Evolutionary conservation across 148 eudicot species (phyloP).

Genomic region (Fagopyrum tataricum): DNA sequence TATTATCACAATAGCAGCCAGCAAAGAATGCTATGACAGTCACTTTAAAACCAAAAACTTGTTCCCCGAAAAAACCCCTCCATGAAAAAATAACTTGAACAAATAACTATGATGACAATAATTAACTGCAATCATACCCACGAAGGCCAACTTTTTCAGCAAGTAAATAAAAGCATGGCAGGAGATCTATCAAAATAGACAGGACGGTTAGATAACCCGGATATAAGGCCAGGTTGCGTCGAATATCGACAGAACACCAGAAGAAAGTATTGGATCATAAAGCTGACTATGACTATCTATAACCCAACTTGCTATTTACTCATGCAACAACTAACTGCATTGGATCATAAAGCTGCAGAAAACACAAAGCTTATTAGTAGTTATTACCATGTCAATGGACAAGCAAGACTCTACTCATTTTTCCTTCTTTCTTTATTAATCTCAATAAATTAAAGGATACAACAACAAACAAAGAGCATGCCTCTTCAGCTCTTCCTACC

Average conservation of each 20-base stretch:
- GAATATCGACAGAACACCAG: background rate
- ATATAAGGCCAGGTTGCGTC: background rate
- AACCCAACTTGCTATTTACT: background rate
- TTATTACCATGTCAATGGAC: background rate
- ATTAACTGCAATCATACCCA: background rate
- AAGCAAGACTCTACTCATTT: background rate
- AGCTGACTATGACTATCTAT: background rate
- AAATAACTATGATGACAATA: background rate
- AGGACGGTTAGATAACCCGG: background rate
- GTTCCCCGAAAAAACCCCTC: background rate
- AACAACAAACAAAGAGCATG: background rate
- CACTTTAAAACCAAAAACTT: background rate
- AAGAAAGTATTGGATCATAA: background rate
- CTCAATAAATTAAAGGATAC: background rate
- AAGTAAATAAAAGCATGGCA: background rate
- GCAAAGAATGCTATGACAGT: background rate
- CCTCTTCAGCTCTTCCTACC: background rate
- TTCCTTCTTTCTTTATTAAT: background rate
- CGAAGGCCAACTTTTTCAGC: background rate
- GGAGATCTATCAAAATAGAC: background rate
- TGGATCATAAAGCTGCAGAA: background rate
- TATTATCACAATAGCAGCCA: background rate
- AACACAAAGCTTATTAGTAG: background rate
- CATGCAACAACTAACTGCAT: background rate
- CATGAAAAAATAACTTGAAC: background rate